These are phyloP conservation scores for Pulicaria dysenterica DNA, from an alignment of 129 eudicot species.

Conservation along the genomic window DNA sequence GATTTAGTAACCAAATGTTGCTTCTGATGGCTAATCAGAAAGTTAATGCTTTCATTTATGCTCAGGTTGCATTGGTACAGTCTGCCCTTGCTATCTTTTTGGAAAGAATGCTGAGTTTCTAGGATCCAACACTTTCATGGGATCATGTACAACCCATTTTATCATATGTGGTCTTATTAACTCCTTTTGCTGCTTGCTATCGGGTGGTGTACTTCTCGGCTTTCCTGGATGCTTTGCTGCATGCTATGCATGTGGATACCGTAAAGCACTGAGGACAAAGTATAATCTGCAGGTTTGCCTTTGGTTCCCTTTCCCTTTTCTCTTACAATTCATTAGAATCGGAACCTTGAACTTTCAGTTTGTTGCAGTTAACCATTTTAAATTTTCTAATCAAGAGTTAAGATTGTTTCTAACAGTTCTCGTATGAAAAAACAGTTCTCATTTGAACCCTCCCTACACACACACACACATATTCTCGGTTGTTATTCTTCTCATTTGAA, in stretches of 20 bases:
- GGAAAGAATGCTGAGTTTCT: constrained; percentile 81
- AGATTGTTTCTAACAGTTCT: too few species aligned
- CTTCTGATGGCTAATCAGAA: constrained; percentile 10
- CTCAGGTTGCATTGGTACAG: constrained; percentile 63
- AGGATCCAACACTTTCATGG: constrained; percentile 71
- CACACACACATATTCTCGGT: not conserved
- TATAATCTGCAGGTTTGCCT: constrained; percentile 69
- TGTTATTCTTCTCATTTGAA: not conserved
- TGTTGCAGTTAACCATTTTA: too few species aligned
- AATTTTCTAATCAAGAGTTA: too few species aligned
- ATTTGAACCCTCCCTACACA: too few species aligned
- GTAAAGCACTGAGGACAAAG: constrained; percentile 63
- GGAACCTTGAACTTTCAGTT: too few species aligned
- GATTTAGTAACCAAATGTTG: not conserved
- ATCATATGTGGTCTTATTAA: constrained; percentile 73
- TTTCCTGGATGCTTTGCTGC: constrained; percentile 90
- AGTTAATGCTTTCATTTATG: constrained; percentile 22
- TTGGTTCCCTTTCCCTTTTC: not conserved
- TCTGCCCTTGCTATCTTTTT: constrained; percentile 86
- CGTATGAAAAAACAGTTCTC: too few species aligned
- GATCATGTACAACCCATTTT: constrained; percentile 82
- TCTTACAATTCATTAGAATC: not conserved
- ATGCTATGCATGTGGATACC: constrained; percentile 81
- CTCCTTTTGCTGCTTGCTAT: constrained; percentile 61
- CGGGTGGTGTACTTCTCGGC: constrained; percentile 69